Evolutionary conservation across 495 filamentous ascomycete species (phyloP).

Genomic region (Penicilliopsis zonata): DNA sequence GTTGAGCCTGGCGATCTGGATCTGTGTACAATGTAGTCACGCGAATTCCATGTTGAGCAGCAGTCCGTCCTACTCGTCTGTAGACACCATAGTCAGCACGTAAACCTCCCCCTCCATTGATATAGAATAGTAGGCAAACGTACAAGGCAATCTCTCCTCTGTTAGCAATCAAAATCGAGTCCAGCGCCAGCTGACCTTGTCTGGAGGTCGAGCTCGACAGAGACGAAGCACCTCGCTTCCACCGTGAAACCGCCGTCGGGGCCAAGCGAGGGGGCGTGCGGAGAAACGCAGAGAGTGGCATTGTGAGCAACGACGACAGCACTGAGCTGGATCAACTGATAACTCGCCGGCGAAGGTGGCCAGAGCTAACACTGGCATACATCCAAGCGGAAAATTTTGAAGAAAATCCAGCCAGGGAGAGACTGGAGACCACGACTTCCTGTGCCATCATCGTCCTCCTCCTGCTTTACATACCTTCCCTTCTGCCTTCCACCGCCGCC

Average conservation of each 20-base stretch:
- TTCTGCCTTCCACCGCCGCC: too few species aligned
- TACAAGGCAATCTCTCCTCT: slow-evolving; percentile 91
- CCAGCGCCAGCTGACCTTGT: slow-evolving; percentile 53
- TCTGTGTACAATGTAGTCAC: slow-evolving; percentile 94
- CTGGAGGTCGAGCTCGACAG: slow-evolving; percentile 11
- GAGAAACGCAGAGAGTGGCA: slow-evolving; percentile 36
- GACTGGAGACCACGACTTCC: too few species aligned
- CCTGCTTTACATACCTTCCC: too few species aligned
- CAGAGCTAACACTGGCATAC: too few species aligned
- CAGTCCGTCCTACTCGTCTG: slow-evolving; percentile 77
- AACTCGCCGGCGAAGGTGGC: slow-evolving; percentile 14
- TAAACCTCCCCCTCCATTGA: slow-evolving; percentile 1
- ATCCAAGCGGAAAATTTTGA: too few species aligned
- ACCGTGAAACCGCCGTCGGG: slow-evolving; percentile 21
- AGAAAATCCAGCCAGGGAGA: too few species aligned
- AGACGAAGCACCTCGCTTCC: slow-evolving; percentile 24
- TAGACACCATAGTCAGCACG: background rate
- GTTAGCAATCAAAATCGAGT: slow-evolving; percentile 90
- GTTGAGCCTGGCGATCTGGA: slow-evolving; percentile 75
- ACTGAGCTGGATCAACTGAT: slow-evolving; percentile 4
- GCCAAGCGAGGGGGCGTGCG: slow-evolving; percentile 30
- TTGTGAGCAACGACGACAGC: slow-evolving; percentile 9
- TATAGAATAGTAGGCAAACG: too few species aligned
- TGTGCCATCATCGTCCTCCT: too few species aligned
- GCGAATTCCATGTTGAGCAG: slow-evolving; percentile 75